Evolutionary conservation across 2,329 filamentous ascomycete species (phyloP).

Genomic region (Hypoxylon sp.): DNA sequence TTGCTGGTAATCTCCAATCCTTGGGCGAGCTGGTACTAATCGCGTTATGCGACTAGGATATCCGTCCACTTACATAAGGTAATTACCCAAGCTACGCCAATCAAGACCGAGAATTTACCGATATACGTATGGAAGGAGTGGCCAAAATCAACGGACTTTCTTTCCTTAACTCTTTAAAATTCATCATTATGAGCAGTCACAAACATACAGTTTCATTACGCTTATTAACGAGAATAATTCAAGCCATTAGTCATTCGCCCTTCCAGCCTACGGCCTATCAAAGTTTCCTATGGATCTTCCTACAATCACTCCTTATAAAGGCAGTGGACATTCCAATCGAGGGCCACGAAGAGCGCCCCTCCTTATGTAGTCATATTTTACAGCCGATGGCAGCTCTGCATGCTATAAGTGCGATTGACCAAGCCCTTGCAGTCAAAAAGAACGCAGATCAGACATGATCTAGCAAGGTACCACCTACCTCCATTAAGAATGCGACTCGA

Average conservation of each 20-base stretch:
- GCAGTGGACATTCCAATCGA: neutral
- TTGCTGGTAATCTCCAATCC: constrained; percentile 33
- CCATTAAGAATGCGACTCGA: neutral
- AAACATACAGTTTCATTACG: too few species aligned
- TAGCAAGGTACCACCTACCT: neutral
- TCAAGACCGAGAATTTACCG: constrained; percentile 24
- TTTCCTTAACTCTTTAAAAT: neutral
- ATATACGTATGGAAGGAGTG: neutral
- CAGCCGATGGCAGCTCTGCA: neutral
- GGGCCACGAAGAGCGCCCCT: neutral
- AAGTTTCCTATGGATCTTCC: neutral
- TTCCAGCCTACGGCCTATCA: neutral
- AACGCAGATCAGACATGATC: neutral
- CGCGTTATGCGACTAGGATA: constrained; percentile 4
- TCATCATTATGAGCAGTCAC: neutral
- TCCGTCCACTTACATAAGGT: constrained; percentile 13
- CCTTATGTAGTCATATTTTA: neutral
- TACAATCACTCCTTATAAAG: neutral
- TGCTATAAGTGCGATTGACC: neutral
- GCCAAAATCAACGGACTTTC: too few species aligned
- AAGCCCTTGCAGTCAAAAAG: neutral
- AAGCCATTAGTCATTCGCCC: neutral
- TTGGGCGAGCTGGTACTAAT: constrained; percentile 5
- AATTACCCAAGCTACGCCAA: constrained; percentile 1
- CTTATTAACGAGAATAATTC: too few species aligned